Base-by-base conservation (phyloP, 495 filamentous ascomycete genomes). In the Hyaloscypha finlandica region DNA sequence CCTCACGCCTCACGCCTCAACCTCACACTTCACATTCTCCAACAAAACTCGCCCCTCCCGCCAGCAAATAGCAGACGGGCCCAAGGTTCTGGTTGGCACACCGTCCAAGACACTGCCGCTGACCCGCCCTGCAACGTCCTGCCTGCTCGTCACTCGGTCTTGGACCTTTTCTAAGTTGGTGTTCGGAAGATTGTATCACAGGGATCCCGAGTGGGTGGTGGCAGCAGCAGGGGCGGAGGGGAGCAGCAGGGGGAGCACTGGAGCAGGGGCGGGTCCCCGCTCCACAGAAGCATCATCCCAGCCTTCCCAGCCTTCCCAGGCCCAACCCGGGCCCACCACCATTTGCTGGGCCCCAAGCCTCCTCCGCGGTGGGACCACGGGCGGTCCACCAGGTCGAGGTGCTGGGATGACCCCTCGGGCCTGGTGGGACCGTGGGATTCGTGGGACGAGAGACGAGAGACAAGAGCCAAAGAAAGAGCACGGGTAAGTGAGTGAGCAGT, bases 181-280 rank as follows among this genome's bases (percentile, higher is more conserved):
- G 53, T 56, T 56, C 53, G 53, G 53, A 56, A 56, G 20, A 56
- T 56, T 56, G 53, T 56, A 25, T 56, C 53, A 56, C 53, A 56
- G 53, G 53, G 53, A 56, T 25, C 53, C 53, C 53, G 53, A 56
- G 53, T 12, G 53, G 53, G 53, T 56, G 53, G 51, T n/a, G 51
- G 51, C n/a, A n/a, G 25, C 25, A 2, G 25, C 25, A 25, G 51
- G 8, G 19, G 53, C n/a, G n/a, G n/a, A n/a, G n/a, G n/a, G n/a
- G n/a, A n/a, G n/a, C 22, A 31, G 19, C 20, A 25, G 29, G 53
- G 53, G 53, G 5, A 16, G 53, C 20, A 4, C 16, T 3, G n/a
- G n/a, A n/a, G 33, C 33, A 37, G 33, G 6, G 6, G 42, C 42
- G 42, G 3, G 42, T 3, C 4, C 42, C 8, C 42, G 42, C 42